A percentile compares a stretch with the other conserved stretches of the same genome.
phyloP scores from a whole-genome alignment of 805 yeast species.

The Crinitomyces ghanaensis region DNA sequence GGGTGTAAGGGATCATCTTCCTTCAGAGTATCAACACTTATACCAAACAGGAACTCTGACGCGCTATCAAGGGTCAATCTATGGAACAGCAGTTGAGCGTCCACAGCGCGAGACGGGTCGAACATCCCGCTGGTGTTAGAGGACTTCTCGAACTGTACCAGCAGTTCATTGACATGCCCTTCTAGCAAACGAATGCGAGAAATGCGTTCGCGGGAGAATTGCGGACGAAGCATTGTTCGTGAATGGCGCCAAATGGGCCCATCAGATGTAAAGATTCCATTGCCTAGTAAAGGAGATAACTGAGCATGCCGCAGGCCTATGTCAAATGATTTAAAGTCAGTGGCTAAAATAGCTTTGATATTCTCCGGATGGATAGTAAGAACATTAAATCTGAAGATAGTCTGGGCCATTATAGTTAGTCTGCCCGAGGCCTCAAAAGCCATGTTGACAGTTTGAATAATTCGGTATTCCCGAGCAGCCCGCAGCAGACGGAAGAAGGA shows the following conservation, averaged over 20 bases:
- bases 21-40: slow-evolving; percentile 19
- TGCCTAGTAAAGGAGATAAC: slow-evolving; percentile 22
- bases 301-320: slow-evolving; percentile 19
- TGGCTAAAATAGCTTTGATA: slow-evolving; percentile 23
- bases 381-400: slow-evolving; percentile 1
- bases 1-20: no score
- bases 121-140: slow-evolving; percentile 1
- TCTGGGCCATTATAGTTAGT: slow-evolving; percentile 4
- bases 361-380: slow-evolving; percentile 23
- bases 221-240: slow-evolving; percentile 27
- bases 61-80: slow-evolving; percentile 25
- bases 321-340: slow-evolving; percentile 22
- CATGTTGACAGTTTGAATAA: background rate
- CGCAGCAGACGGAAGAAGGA: slow-evolving; percentile 1
- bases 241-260: slow-evolving; percentile 27
- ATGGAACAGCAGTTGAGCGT: slow-evolving; percentile 21
- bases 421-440: background rate
- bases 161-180: slow-evolving; percentile 19
- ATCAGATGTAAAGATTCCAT: slow-evolving; percentile 27
- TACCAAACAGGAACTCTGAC: slow-evolving; percentile 27
- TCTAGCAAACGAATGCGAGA: slow-evolving; percentile 18
- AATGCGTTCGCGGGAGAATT: slow-evolving; percentile 24
- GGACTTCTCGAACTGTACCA: slow-evolving; percentile 17
- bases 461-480: background rate
- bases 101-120: slow-evolving; percentile 12